Evolutionary conservation across 108 stramenopile species (phyloP), one percentile per base, ranked within the genome.

Genomic region (Phaeodactylum tricornutum): DNA sequence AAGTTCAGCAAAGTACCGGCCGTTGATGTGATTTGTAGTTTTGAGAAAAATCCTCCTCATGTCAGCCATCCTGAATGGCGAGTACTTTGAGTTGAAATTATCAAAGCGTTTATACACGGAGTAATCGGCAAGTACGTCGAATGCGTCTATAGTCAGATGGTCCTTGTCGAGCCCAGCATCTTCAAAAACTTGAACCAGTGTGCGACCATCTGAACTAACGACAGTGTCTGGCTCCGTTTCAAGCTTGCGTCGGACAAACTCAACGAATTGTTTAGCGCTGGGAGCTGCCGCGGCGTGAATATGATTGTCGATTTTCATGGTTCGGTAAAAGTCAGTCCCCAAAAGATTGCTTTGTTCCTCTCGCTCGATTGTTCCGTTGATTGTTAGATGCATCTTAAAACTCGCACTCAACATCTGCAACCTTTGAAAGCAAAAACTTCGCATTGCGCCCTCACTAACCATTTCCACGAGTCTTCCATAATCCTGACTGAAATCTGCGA

Each of bases 21-120:
- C 88, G 28, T 79, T 64, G 36, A 89, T 84, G 43, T 64, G 55
- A 65, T 99, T 99, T 55, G 86, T 88, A 2, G 90, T 89, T 71
- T 99, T 99, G 28, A 99, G 73, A 57, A 99, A 99, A 17, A 99
- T 98, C 44, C 94, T 87, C n/a, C 99, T 41, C 85, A 99, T 85
- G 35, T 95, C 86, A 7, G 87, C 87, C 80, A 97, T 82, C 0
- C 94, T 83, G 33, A 96, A 95, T 4, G 99, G 99, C 51, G 91
- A 93, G 73, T 98, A 98, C 64, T 99, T 98, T 34, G 73, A 57
- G 71, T 99, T 99, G 72, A 99, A 99, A 43, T 98, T 95, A 62
- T 99, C 99, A 69, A 98, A 99, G 29, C 97, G 68, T 41, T 97
- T 96, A 68, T 98, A 99, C 16, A 89, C 84, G 9, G 92, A 94